These are phyloP conservation scores for Aspergillus haitiensis DNA, from an alignment of 495 filamentous ascomycete species.

Conservation along the genomic window DNA sequence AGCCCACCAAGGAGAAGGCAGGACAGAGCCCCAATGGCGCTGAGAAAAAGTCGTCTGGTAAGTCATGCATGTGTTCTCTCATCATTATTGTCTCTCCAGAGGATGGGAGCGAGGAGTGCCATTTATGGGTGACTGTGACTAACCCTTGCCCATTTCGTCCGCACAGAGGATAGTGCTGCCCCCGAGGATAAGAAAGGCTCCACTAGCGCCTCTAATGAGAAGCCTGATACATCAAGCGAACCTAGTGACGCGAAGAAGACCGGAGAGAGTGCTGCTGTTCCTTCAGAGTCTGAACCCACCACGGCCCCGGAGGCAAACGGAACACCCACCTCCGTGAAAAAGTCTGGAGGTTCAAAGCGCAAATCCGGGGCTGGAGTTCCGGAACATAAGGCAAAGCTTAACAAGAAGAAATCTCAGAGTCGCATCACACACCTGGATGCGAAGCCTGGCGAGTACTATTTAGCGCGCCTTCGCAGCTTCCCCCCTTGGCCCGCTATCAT, in stretches of 20 bases:
- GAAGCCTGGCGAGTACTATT: conserved; percentile 81
- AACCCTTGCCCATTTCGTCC: conserved; percentile 17
- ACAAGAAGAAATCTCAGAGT: conserved; percentile 75
- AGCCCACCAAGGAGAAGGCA: conserved; percentile 32
- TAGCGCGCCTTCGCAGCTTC: conserved; percentile 84
- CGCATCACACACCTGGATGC: conserved; percentile 72
- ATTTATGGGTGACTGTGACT: conserved; percentile 22
- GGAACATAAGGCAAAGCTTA: conserved; percentile 73
- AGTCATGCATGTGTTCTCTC: conserved; percentile 17
- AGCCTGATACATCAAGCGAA: conserved; percentile 30
- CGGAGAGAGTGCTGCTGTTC: conserved; percentile 26
- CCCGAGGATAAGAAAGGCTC: conserved; percentile 37
- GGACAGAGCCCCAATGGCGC: conserved; percentile 33
- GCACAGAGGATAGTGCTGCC: conserved; percentile 28
- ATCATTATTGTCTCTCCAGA: conserved; percentile 2
- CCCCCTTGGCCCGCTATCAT: conserved; percentile 90
- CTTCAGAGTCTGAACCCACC: conserved; percentile 30
- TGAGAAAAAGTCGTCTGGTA: conserved; percentile 39
- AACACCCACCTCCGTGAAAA: conserved; percentile 48
- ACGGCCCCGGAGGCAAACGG: conserved; percentile 42
- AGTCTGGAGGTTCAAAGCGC: conserved; percentile 49
- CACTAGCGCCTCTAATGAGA: conserved; percentile 28
- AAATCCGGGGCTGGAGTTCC: conserved; percentile 68
- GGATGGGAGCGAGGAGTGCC: conserved; percentile 7
- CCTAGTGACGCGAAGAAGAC: conserved; percentile 38